Conservation (phyloP, 306 rosid genomes). For the Sicyos baderoa region DNA sequence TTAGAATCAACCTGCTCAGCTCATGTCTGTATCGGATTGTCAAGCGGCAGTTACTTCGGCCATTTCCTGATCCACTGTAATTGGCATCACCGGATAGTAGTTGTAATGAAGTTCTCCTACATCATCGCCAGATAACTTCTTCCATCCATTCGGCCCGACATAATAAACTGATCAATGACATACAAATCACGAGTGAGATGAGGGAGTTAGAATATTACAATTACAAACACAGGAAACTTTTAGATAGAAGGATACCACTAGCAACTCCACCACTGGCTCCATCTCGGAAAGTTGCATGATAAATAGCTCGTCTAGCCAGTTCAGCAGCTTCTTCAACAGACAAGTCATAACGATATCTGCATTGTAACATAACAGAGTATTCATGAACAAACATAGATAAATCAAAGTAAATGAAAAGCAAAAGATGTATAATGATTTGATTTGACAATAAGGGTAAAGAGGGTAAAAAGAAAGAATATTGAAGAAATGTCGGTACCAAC, state of each 20-base stretch:
- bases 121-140: conserved; percentile 79
- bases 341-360: conserved; percentile 67
- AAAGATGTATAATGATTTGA: neutral
- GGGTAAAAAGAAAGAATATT: neutral
- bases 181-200: neutral
- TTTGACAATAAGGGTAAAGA: neutral
- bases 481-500: neutral
- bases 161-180: conserved; percentile 40
- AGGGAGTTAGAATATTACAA: too few species aligned
- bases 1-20: neutral
- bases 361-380: neutral
- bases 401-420: neutral
- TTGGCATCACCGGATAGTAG: conserved; percentile 52
- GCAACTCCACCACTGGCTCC: conserved; percentile 98
- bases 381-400: neutral
- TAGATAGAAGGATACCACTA: conserved; percentile 33
- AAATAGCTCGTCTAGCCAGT: conserved; percentile 72
- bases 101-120: conserved; percentile 81
- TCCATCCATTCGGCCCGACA: conserved; percentile 84
- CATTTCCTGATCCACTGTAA: conserved; percentile 86
- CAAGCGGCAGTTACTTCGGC: conserved; percentile 58
- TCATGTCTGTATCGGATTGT: neutral
- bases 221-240: neutral
- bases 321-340: conserved; percentile 78
- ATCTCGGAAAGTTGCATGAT: conserved; percentile 90